Evolutionary conservation across 768 basidiomycete species (phyloP).

Genomic region (Filobasidium floriforme): DNA sequence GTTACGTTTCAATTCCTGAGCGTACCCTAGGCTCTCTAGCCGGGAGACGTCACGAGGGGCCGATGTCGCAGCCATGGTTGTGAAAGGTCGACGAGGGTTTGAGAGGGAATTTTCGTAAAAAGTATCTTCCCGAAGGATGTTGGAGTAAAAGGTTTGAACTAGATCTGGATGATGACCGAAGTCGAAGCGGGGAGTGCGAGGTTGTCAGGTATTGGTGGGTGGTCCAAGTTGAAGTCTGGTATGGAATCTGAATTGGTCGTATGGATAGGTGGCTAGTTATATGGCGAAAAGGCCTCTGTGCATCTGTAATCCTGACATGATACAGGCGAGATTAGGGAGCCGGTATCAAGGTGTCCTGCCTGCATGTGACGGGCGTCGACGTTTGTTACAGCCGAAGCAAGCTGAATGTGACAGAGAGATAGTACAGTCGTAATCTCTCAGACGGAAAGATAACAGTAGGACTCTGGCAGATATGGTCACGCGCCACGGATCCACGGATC

Average conservation of each 20-base stretch:
- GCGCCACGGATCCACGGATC: no score
- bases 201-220: no score
- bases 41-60: constrained; percentile 8
- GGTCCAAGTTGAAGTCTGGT: no score
- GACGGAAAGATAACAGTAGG: no score
- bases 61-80: neutral
- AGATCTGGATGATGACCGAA: neutral
- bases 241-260: no score
- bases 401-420: neutral
- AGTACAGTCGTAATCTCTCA: neutral
- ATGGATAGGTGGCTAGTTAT: no score
- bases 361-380: neutral
- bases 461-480: no score
- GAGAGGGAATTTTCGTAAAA: neutral
- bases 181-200: no score
- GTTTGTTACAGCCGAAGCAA: neutral
- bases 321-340: neutral
- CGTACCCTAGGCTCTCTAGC: constrained; percentile 29
- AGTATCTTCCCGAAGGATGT: neutral
- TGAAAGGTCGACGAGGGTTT: neutral
- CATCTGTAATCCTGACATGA: neutral
- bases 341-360: no score
- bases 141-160: neutral
- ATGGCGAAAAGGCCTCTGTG: no score
- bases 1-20: constrained; percentile 30